Percentiles rank a stretch among this genome's conserved stretches.
These are phyloP conservation scores for Heliosperma pusillum DNA, from an alignment of 148 eudicot genomes.

Conservation along the genomic window DNA sequence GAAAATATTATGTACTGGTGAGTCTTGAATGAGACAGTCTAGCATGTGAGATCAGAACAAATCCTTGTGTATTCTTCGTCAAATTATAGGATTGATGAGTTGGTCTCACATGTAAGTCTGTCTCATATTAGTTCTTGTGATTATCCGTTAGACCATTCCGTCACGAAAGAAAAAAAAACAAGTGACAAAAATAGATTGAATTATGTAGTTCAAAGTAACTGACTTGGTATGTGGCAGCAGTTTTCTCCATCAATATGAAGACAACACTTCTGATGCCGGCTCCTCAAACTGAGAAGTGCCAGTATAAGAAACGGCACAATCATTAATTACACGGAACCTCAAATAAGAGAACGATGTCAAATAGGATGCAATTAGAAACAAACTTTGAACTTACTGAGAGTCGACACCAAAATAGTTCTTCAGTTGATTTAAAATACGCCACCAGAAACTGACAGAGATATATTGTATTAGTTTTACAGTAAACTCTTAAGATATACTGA, in stretches of 20 bases:
- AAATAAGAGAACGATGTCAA: not conserved
- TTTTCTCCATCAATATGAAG: slow-evolving; percentile 17
- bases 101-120: no score
- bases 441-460: slow-evolving; percentile 31
- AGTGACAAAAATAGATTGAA: no score
- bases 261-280: slow-evolving; percentile 19
- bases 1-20: no score
- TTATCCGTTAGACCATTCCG: no score
- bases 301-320: slow-evolving; percentile 8
- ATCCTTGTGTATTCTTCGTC: not conserved
- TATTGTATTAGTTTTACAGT: slow-evolving; percentile 9
- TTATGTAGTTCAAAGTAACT: not conserved
- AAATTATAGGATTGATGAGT: no score
- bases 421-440: slow-evolving; percentile 24
- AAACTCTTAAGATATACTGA: not conserved
- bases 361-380: not conserved
- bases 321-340: not conserved
- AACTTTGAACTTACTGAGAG: slow-evolving; percentile 26
- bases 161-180: not conserved
- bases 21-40: no score
- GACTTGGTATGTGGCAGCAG: slow-evolving; percentile 28
- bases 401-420: slow-evolving; percentile 19
- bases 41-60: not conserved
- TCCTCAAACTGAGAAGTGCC: slow-evolving; percentile 16
- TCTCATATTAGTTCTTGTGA: no score